Conservation (phyloP, 805 yeast genomes). For the Saccharomycopsis schoenii region DNA sequence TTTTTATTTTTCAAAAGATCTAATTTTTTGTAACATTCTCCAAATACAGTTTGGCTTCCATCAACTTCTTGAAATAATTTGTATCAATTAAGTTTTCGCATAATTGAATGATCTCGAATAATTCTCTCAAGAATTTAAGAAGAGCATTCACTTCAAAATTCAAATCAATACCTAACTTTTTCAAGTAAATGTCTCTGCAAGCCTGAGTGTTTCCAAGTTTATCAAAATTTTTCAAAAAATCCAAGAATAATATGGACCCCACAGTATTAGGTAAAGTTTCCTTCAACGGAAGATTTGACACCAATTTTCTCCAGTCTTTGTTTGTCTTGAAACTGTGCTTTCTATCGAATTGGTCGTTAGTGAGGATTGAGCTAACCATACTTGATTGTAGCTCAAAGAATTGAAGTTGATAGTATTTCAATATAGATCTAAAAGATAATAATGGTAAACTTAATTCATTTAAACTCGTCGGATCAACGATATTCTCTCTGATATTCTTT, state of each 20-base stretch:
- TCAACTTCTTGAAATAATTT: constrained; percentile 8
- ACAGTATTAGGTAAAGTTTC: constrained; percentile 48
- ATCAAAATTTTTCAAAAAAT: constrained; percentile 22
- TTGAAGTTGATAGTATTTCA: constrained; percentile 41
- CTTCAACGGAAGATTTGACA: constrained; percentile 52
- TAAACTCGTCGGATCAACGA: constrained; percentile 27
- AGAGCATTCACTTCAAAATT: constrained; percentile 1
- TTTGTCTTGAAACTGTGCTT: constrained; percentile 28
- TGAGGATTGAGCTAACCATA: constrained; percentile 39
- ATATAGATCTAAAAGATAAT: constrained; percentile 55
- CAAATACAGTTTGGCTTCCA: constrained; percentile 13
- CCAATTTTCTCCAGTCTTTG: constrained; percentile 49
- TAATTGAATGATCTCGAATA: constrained; percentile 4
- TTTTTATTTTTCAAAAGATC: not conserved
- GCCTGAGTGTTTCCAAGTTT: constrained; percentile 13
- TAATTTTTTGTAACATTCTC: not conserved
- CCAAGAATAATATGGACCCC: constrained; percentile 49
- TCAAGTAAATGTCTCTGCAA: constrained; percentile 12
- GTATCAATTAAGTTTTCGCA: constrained; percentile 3
- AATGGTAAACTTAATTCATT: constrained; percentile 66
- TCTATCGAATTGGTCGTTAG: constrained; percentile 52
- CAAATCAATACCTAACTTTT: constrained; percentile 2
- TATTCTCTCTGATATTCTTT: constrained; percentile 33
- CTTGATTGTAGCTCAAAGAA: constrained; percentile 48
- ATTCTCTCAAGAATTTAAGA: not conserved